Evolutionary conservation across 139 green algal genomes (phyloP).

Genomic region (Nannochloris sp.): DNA sequence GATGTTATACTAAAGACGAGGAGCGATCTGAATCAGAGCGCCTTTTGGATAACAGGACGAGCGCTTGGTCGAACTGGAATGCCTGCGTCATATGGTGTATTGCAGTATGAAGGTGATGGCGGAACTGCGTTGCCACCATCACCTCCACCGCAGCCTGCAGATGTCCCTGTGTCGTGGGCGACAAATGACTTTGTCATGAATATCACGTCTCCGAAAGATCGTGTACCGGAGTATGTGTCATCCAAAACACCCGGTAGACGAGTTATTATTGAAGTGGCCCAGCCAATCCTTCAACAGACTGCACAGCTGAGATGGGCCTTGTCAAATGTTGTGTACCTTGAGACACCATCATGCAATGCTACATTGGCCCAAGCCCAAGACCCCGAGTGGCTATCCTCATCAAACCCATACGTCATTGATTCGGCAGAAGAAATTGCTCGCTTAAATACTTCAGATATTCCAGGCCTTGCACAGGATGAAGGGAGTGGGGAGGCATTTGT

Average conservation of each 20-base stretch:
- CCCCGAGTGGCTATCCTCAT: not conserved
- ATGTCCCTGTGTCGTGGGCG: not conserved
- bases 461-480: not conserved
- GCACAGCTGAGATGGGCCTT: constrained; percentile 12
- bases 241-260: not conserved
- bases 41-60: not conserved
- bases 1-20: not conserved
- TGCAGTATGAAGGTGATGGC: not conserved
- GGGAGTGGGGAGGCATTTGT: not conserved
- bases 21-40: not conserved
- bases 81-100: not conserved
- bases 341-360: constrained; percentile 10
- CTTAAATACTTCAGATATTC: not conserved
- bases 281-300: constrained; percentile 6
- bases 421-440: not conserved
- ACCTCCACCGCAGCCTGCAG: not conserved
- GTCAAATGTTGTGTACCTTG: not conserved
- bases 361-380: not conserved
- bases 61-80: not conserved
- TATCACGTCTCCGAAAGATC: not conserved
- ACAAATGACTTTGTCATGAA: not conserved
- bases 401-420: not conserved
- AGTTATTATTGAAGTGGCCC: not conserved
- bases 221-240: not conserved
- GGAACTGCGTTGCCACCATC: not conserved